Evolutionary conservation across 2,329 filamentous ascomycete genomes (phyloP), one percentile per base, ranked within the genome.

Genomic region (Phoma herbarum): DNA sequence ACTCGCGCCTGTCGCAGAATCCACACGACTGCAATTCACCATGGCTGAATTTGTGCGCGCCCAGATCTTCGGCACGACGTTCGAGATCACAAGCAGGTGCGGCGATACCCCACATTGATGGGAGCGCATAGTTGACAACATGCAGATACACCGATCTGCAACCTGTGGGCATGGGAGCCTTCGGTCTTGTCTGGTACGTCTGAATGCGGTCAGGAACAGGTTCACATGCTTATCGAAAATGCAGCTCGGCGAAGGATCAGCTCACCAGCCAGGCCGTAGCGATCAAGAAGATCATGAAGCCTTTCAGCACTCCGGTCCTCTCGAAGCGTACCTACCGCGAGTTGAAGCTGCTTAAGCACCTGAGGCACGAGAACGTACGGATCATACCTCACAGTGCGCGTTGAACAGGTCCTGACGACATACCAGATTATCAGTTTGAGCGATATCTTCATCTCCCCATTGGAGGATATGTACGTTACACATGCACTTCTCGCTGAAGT

Each of bases 241-340:
- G 52, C 77, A 98, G 94, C 81, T 98, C 95, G 65, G 95, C 95
- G 58, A 94, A 93, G 81, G 95, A 99, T 79, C 93, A 98, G 83
- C 92, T 99, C 80, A 98, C 95, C 60, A 91, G 87, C 78, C 93
- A 97, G 80, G 93, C 93, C 80, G 95, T 99, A 62, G 95, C 95
- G 59, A 93, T 99, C 77, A 99, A 99, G 87, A 99, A 99, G 87
- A 99, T 99, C 76, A 98, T 99, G 94, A 99, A 98, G 84, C 95
- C 95, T 10, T 99, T 99, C 82, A 97, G 93, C 85, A 99, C 95
- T n/a, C 93, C 95, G 1, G 95, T 99, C 59, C 85, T 99, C 46
- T 95, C 95, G 59, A 99, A 99, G 84, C 88, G 95, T 76, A 99
- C 95, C 67, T 99, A 99, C 79, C 89, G 95, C 75, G 95, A 99